phyloP scores from a whole-genome alignment of 345 rosid species.

The Citrus unshiu region DNA sequence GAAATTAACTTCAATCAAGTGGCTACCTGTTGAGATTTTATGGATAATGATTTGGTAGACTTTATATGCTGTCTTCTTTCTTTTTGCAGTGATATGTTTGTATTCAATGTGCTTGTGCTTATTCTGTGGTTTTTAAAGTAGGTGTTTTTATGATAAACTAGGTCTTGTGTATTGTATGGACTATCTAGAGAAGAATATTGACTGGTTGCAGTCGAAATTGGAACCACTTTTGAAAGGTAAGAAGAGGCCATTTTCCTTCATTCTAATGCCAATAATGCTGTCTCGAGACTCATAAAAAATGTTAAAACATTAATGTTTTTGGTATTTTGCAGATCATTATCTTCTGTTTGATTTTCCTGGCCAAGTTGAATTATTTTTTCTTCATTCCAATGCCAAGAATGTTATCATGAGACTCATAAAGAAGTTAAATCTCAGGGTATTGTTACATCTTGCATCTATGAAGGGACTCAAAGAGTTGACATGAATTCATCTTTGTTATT shows the following conservation, averaged over 20 bases:
- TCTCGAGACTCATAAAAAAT: background rate
- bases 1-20: background rate
- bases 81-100: background rate
- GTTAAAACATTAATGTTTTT: constrained; percentile 10
- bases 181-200: no score
- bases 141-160: constrained; percentile 15
- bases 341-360: constrained; percentile 96
- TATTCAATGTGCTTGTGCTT: background rate
- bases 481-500: constrained; percentile 4
- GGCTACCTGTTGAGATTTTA: background rate
- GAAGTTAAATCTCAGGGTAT: constrained; percentile 84
- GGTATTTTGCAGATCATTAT: constrained; percentile 75
- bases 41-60: background rate
- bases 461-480: background rate
- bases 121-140: constrained; percentile 1
- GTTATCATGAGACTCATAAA: constrained; percentile 59
- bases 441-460: constrained; percentile 9
- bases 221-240: constrained; percentile 73
- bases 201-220: no score
- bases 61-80: background rate
- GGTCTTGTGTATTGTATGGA: constrained; percentile 42
- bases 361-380: constrained; percentile 90
- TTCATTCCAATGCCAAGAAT: constrained; percentile 74
- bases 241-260: background rate
- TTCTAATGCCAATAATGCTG: background rate